These are phyloP conservation scores for Exophiala viscosa DNA, from an alignment of 2,329 filamentous ascomycete genomes.

Conservation along the genomic window DNA sequence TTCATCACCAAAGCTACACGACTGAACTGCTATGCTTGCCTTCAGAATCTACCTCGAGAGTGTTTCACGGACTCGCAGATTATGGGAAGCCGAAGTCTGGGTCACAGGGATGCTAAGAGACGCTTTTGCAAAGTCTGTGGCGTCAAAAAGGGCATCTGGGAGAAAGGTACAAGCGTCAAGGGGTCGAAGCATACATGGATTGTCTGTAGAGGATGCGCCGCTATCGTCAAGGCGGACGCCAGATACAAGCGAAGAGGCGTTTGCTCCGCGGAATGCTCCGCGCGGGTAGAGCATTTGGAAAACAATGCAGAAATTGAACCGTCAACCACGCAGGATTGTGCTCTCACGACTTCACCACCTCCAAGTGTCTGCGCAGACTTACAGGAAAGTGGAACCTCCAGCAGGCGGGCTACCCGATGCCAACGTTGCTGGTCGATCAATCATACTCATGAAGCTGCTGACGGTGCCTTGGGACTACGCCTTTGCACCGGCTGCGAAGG, in stretches of 20 bases:
- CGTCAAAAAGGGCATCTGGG: constrained; percentile 20
- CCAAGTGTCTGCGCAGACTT: neutral
- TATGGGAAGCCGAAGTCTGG: constrained; percentile 20
- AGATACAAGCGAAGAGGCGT: neutral
- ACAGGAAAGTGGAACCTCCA: neutral
- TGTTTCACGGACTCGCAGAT: constrained; percentile 23
- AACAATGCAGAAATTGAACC: neutral
- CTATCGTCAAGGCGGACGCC: constrained; percentile 1
- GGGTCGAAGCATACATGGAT: neutral
- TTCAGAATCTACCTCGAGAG: constrained; percentile 13
- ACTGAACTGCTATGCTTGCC: constrained; percentile 28
- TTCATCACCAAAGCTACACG: constrained; percentile 4
- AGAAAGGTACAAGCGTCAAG: constrained; percentile 14
- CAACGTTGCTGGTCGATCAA: constrained; percentile 13
- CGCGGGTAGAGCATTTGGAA: neutral
- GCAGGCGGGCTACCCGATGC: constrained; percentile 8
- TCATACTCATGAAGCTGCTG: constrained; percentile 9
- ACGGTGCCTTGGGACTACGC: neutral
- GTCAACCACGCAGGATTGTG: neutral
- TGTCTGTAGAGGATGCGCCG: constrained; percentile 5
- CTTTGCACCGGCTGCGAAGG: constrained; percentile 5
- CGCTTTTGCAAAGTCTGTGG: constrained; percentile 27
- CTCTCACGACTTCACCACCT: neutral
- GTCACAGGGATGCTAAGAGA: constrained; percentile 20
- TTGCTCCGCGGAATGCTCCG: constrained; percentile 5